A percentile compares a stretch with the other conserved stretches of the same genome.
Evolutionary conservation across 1,284 basidiomycete genomes (phyloP).

Genomic region (Pisolithus thermaeus): DNA sequence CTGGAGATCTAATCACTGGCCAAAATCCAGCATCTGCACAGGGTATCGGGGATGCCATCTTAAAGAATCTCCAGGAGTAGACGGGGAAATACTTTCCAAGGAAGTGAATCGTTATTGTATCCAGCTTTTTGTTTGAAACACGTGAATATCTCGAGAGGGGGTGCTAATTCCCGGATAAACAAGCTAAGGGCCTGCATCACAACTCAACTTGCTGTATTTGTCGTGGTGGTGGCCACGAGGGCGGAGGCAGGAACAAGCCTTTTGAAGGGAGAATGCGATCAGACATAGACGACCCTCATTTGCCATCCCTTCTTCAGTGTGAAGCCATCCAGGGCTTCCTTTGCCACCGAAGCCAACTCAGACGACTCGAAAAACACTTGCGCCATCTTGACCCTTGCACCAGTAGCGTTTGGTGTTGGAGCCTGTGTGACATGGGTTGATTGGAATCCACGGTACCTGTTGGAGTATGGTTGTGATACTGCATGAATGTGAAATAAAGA

Average conservation of each 20-base stretch:
- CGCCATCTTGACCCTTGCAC: slow-evolving; percentile 64
- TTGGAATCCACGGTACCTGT: slow-evolving; percentile 73
- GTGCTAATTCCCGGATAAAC: no score
- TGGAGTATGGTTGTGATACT: slow-evolving; percentile 7
- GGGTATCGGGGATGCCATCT: slow-evolving; percentile 34
- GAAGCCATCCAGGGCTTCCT: slow-evolving; percentile 74
- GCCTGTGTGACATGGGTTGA: slow-evolving; percentile 62
- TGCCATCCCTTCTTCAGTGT: slow-evolving; percentile 76
- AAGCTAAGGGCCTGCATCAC: no score
- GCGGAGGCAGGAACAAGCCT: slow-evolving; percentile 3
- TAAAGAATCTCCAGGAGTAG: slow-evolving; percentile 19
- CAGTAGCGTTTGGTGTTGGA: slow-evolving; percentile 56
- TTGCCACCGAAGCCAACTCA: slow-evolving; percentile 68
- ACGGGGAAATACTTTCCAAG: not conserved
- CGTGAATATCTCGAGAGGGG: no score
- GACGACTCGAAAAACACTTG: slow-evolving; percentile 71
- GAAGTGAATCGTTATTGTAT: no score
- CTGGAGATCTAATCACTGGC: slow-evolving; percentile 50
- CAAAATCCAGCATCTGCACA: slow-evolving; percentile 54
- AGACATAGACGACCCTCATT: slow-evolving; percentile 73
- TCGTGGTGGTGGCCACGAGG: not conserved
- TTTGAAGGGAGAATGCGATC: slow-evolving; percentile 22
- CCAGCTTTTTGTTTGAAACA: no score
- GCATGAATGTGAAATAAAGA: not conserved
- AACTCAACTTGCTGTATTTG: not conserved